phyloP scores from a whole-genome alignment of 1,139 yeast genomes.

The Candida glucosophila region DNA sequence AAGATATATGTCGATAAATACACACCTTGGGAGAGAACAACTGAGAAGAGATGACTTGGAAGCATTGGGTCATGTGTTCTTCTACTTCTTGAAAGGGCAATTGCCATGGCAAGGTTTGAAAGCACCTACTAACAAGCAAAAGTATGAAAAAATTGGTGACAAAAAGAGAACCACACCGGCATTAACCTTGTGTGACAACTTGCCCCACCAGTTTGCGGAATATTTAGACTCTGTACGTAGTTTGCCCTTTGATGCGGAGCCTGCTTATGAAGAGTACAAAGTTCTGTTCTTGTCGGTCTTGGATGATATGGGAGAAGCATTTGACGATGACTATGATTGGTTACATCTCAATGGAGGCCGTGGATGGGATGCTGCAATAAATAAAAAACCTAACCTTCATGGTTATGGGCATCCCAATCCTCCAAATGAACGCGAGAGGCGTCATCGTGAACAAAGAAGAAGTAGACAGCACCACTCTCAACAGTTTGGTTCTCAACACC shows the following conservation, averaged over 20 bases:
- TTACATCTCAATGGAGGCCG: conserved; percentile 83
- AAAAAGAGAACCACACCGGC: conserved; percentile 85
- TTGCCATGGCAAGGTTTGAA: conserved; percentile 98
- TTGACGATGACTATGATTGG: conserved; percentile 93
- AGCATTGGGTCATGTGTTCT: conserved; percentile 90
- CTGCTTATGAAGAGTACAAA: conserved; percentile 84
- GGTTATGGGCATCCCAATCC: conserved; percentile 72
- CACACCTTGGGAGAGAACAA: conserved; percentile 96
- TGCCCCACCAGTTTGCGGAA: conserved; percentile 82
- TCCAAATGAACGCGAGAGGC: conserved; percentile 46
- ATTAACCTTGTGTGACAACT: conserved; percentile 67
- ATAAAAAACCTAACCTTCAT: conserved; percentile 82
- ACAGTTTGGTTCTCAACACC: conserved; percentile 14
- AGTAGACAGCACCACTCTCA: conserved; percentile 26
- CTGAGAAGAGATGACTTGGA: conserved; percentile 93
- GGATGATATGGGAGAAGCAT: conserved; percentile 59
- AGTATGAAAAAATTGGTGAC: conserved; percentile 93
- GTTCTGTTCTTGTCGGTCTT: conserved; percentile 68
- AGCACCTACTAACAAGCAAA: conserved; percentile 96
- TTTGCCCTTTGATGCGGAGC: conserved; percentile 84
- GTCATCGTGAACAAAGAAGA: conserved; percentile 39
- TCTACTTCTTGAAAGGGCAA: conserved; percentile 87
- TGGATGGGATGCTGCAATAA: conserved; percentile 82
- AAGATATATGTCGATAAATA: conserved; percentile 93
- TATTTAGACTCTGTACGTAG: conserved; percentile 78